Evolutionary conservation across 2,329 filamentous ascomycete species (phyloP).

Genomic region (Pseudocercospora eumusae): DNA sequence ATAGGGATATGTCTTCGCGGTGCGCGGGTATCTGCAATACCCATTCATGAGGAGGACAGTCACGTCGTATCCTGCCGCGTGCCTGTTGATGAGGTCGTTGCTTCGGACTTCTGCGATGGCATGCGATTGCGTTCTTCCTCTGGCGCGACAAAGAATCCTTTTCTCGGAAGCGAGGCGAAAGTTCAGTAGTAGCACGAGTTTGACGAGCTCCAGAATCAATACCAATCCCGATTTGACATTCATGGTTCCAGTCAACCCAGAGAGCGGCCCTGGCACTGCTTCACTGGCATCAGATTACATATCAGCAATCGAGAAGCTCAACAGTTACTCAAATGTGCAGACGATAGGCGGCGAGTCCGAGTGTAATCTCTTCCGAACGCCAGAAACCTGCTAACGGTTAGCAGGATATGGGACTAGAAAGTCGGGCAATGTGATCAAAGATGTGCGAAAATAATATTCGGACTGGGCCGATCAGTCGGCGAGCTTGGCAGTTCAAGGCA

Average conservation of each 20-base stretch:
- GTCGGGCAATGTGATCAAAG: constrained; percentile 20
- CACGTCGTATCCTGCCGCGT: constrained; percentile 55
- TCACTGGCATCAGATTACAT: constrained; percentile 25
- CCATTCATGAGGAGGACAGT: constrained; percentile 58
- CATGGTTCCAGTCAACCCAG: constrained; percentile 31
- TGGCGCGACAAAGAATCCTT: constrained; percentile 50
- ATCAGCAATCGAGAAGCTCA: constrained; percentile 30
- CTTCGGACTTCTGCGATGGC: constrained; percentile 47
- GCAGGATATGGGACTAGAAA: constrained; percentile 29
- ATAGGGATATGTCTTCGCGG: constrained; percentile 54
- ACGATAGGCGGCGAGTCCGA: constrained; percentile 19
- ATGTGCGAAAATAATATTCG: constrained; percentile 33
- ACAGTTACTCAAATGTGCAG: constrained; percentile 31
- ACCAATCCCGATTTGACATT: constrained; percentile 26
- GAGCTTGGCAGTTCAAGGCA: constrained; percentile 31
- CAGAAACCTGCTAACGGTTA: constrained; percentile 7
- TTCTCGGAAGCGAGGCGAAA: constrained; percentile 43
- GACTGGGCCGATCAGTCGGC: constrained; percentile 28
- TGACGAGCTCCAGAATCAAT: constrained; percentile 8
- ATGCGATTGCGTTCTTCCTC: constrained; percentile 47
- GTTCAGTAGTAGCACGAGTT: constrained; percentile 15
- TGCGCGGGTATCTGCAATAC: constrained; percentile 53
- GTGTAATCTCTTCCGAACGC: not conserved
- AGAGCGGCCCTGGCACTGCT: constrained; percentile 29
- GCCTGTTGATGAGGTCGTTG: constrained; percentile 51